Base-by-base conservation (phyloP, 345 rosid genomes). In the Bruguiera gymnorhiza region DNA sequence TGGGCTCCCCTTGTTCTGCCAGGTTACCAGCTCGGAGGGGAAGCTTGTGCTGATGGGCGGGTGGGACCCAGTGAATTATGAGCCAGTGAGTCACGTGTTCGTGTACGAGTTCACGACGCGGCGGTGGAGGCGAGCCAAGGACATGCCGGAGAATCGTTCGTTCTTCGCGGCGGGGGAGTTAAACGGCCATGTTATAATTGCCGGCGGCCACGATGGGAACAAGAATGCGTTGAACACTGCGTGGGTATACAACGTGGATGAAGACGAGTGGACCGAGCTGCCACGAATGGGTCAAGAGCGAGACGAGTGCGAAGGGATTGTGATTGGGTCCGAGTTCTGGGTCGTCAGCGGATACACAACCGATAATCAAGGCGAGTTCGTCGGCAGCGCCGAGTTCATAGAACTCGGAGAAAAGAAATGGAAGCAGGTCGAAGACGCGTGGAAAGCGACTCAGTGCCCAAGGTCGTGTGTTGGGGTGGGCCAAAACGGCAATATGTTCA, bases 271-370 rank as follows among this genome's bases (percentile, higher is more conserved):
- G 96, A 66, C 51, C 4, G 87, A 84, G 83, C 26, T 89, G 76
- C 50, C 81, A 0, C 69, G 23, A 63, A 60, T 87, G 86, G 82
- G 83, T 53, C 85, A 78, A 70, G 96, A 80, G 78, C 82, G 90
- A 43, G 96, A 89, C 69, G 92, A 89, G 85, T 86, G 92, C 68
- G 86, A 84, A 53, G 96, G 90, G n/a, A 48, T 82, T 2, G 82
- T 84, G 24, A 69, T 83, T 3, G 90, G 80, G 48, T 81, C 72
- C 9, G 84, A 79, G 77, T 87, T 87, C 65, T 89, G 89, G 88
- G 90, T 86, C 2, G 84, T 89, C 31, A 84, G 96, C 53, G 96
- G 92, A 24, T 87, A 87, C 70, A 50, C 72, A 11, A 89, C 92
- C 0, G 88, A 87, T 18, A 71, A 58, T 30, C 96, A 89, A 65